Evolutionary conservation across 176 grass and related monocot species (phyloP).

Genomic region (Neostapfia colusana): DNA sequence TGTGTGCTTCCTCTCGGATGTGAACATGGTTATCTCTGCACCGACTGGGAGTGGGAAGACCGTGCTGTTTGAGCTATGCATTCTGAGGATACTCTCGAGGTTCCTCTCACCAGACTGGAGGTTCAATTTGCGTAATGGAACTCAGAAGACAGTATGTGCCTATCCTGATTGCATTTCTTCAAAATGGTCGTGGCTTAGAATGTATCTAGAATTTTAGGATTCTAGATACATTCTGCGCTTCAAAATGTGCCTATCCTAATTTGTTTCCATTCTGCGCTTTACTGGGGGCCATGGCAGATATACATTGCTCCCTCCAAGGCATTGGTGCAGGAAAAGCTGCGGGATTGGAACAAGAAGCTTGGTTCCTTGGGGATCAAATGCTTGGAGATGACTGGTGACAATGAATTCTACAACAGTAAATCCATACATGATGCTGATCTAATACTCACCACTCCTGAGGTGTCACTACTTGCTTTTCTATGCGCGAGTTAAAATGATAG

Average conservation of each 20-base stretch:
- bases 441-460: constrained; percentile 94
- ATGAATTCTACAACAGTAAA: constrained; percentile 62
- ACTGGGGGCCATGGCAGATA: constrained; percentile 49
- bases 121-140: constrained; percentile 71
- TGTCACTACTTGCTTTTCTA: constrained; percentile 36
- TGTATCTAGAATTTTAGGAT: not conserved
- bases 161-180: constrained; percentile 18
- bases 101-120: constrained; percentile 75
- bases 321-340: constrained; percentile 88
- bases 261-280: constrained; percentile 19
- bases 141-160: constrained; percentile 81
- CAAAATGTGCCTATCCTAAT: no score
- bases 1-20: constrained; percentile 71
- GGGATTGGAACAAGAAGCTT: constrained; percentile 79
- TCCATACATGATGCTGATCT: constrained; percentile 79
- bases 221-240: constrained; percentile 18
- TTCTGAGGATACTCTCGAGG: constrained; percentile 78
- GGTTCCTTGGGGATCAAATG: constrained; percentile 66
- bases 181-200: not conserved
- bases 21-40: constrained; percentile 95
- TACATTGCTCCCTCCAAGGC: constrained; percentile 95
- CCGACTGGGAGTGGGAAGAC: constrained; percentile 97
- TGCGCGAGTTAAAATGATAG: constrained; percentile 10
- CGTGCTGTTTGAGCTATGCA: constrained; percentile 90
- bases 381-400: constrained; percentile 96